Evolutionary conservation across 805 yeast genomes (phyloP).

Genomic region (Blastobotrys peoriensis): DNA sequence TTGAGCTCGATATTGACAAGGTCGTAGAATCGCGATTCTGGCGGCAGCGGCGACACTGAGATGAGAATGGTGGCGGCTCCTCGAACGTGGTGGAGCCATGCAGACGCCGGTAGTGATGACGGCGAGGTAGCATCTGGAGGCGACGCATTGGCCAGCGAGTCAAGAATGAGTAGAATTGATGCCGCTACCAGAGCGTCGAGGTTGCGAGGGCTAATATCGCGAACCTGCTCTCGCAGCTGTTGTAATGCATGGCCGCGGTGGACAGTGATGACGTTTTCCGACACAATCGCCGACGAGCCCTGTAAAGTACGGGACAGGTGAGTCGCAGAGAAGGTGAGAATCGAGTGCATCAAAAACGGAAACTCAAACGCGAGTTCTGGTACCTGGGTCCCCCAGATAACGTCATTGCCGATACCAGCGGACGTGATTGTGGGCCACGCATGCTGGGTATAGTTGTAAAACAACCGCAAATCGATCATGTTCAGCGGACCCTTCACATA

Average conservation of each 20-base stretch:
- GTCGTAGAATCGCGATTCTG: conserved; percentile 57
- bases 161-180: conserved; percentile 84
- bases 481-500: conserved; percentile 35
- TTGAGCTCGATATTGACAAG: conserved; percentile 82
- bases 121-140: conserved; percentile 44
- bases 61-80: conserved; percentile 95
- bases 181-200: conserved; percentile 87
- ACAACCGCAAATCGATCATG: conserved; percentile 69
- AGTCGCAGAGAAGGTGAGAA: conserved; percentile 87
- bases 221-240: conserved; percentile 75
- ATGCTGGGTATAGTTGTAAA: conserved; percentile 80
- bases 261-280: conserved; percentile 17
- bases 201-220: conserved; percentile 74
- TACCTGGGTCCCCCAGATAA: conserved; percentile 82
- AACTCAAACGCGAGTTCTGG: conserved; percentile 82
- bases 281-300: conserved; percentile 56
- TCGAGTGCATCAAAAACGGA: conserved; percentile 88
- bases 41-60: conserved; percentile 90
- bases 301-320: conserved; percentile 74
- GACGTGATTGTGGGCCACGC: conserved; percentile 85
- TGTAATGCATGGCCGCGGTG: conserved; percentile 86
- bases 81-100: conserved; percentile 95
- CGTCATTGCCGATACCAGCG: conserved; percentile 81
- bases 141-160: conserved; percentile 77
- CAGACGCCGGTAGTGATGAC: conserved; percentile 74